Evolutionary conservation across 2,329 filamentous ascomycete species (phyloP).

Genomic region (Macrophomina phaseolina): DNA sequence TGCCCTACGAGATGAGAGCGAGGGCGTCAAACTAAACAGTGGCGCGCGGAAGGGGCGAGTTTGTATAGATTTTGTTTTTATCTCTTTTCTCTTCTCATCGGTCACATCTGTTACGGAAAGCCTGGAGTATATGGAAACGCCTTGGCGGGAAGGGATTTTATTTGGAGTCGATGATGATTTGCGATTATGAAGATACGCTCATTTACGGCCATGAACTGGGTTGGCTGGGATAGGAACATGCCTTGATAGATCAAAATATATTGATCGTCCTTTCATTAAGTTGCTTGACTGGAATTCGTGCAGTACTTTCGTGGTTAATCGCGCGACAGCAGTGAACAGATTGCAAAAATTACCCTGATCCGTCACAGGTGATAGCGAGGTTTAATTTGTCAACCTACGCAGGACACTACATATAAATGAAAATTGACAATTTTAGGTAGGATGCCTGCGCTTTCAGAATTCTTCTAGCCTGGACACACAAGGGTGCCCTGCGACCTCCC

Average conservation of each 20-base stretch:
- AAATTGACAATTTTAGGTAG: no score
- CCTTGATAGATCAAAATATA: neutral
- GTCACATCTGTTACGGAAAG: neutral
- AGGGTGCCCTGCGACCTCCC: no score
- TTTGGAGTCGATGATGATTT: neutral
- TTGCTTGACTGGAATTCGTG: no score
- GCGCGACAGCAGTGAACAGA: no score
- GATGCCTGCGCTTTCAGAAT: no score
- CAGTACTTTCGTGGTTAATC: no score
- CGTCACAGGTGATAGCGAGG: no score
- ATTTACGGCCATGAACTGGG: neutral
- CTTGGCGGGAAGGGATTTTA: neutral
- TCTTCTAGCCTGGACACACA: no score
- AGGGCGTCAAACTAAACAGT: slow-evolving; percentile 5
- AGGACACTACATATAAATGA: no score
- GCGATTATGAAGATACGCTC: neutral
- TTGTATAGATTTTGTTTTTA: neutral
- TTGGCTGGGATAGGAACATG: neutral
- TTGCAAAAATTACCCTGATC: no score
- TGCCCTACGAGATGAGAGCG: slow-evolving; percentile 51
- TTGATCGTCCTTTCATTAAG: neutral
- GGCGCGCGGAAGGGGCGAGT: neutral
- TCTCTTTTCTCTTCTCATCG: neutral
- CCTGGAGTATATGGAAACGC: neutral
- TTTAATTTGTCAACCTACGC: no score